A percentile compares a stretch with the other conserved stretches of the same genome.
Conservation (phyloP, 2,329 filamentous ascomycete genomes). For the Onygenales sp. region DNA sequence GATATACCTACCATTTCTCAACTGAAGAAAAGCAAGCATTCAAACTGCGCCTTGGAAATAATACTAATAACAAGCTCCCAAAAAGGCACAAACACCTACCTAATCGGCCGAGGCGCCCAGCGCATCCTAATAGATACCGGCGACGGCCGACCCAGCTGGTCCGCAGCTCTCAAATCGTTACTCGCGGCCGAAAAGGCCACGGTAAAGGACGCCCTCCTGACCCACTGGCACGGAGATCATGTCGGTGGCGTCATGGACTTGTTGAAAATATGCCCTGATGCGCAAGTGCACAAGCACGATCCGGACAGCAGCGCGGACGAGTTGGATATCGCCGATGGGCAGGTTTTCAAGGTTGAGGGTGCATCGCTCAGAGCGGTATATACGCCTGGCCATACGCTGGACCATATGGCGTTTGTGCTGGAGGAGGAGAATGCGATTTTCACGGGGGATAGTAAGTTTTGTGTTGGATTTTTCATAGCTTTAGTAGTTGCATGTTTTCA, state of each 20-base stretch:
- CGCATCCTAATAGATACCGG: constrained; percentile 86
- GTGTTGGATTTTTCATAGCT: not conserved
- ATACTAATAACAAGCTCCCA: too few species aligned
- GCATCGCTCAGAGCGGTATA: constrained; percentile 56
- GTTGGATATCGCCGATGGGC: constrained; percentile 46
- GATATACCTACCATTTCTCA: not conserved
- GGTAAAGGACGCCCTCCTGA: constrained; percentile 63
- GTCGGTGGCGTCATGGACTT: constrained; percentile 65
- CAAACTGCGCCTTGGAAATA: not conserved
- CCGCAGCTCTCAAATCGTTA: constrained; percentile 52
- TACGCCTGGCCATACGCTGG: constrained; percentile 66
- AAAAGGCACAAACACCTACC: constrained; percentile 81
- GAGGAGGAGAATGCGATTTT: constrained; percentile 75
- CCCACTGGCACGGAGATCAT: constrained; percentile 91
- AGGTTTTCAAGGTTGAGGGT: constrained; percentile 43
- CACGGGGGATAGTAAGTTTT: constrained; percentile 60
- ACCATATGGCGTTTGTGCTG: constrained; percentile 72
- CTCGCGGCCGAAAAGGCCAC: constrained; percentile 59
- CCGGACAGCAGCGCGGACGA: constrained; percentile 40
- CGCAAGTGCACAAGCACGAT: constrained; percentile 56
- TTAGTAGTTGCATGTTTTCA: not conserved
- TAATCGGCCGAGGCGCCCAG: constrained; percentile 63
- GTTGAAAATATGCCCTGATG: constrained; percentile 51
- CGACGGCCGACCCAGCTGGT: constrained; percentile 70
- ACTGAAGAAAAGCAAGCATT: not conserved